A percentile compares a stretch with the other conserved stretches of the same genome.
phyloP scores from a whole-genome alignment of 2,329 filamentous ascomycete genomes.

The Aspergillus niger region DNA sequence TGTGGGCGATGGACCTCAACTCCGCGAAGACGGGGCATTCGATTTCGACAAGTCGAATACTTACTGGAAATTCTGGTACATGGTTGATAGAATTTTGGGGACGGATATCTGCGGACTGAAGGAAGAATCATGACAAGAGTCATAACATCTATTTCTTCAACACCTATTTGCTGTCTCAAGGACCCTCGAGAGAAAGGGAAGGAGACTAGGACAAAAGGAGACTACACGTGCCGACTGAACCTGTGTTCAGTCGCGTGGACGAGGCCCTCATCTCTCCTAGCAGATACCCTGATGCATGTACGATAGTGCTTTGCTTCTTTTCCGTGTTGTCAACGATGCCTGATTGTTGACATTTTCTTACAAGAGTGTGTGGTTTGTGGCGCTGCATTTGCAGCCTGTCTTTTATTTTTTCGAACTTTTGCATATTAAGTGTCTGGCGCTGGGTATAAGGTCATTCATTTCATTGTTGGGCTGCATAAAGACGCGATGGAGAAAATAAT shows the following conservation, averaged over 20 bases:
- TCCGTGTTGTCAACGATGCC: background rate
- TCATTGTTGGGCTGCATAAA: background rate
- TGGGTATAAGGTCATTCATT: background rate
- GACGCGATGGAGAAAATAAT: background rate
- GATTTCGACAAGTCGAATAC: constrained; percentile 68
- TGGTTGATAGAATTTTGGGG: constrained; percentile 57
- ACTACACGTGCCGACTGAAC: background rate
- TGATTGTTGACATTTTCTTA: background rate
- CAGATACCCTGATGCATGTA: constrained; percentile 16
- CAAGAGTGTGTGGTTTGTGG: background rate
- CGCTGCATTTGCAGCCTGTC: background rate
- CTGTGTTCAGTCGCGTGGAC: background rate
- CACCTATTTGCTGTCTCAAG: no score
- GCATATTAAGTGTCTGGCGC: background rate
- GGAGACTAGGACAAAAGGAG: background rate
- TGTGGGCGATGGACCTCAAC: constrained; percentile 49
- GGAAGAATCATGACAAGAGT: constrained; percentile 45
- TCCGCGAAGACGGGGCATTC: constrained; percentile 54
- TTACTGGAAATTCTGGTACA: constrained; percentile 64
- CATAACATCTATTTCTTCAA: no score
- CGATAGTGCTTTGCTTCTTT: constrained; percentile 7
- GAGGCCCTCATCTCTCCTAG: background rate
- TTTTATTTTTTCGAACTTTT: background rate
- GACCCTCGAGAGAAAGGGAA: background rate
- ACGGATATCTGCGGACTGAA: constrained; percentile 64